Evolutionary conservation across 148 eudicot species (phyloP).

Genomic region (Hydrangea macrophylla): DNA sequence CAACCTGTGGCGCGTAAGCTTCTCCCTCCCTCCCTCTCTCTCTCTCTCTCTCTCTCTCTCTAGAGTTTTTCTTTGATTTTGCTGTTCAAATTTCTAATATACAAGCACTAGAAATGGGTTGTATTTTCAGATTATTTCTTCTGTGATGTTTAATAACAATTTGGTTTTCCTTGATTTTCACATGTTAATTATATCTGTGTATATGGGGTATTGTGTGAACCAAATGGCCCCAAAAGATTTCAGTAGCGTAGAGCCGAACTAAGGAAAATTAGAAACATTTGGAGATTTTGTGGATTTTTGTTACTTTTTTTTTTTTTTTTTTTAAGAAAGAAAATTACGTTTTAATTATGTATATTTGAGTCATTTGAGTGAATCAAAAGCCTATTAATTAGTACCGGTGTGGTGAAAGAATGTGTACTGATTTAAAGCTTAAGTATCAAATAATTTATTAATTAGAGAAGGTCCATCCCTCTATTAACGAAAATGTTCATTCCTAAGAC

Average conservation of each 20-base stretch:
- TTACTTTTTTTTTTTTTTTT: too few species aligned
- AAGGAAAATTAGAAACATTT: too few species aligned
- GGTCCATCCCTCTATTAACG: not conserved
- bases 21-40: too few species aligned
- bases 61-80: not conserved
- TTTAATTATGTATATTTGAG: not conserved
- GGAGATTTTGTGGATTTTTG: too few species aligned
- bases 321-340: too few species aligned
- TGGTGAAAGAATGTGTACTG: not conserved
- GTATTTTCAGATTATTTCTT: not conserved
- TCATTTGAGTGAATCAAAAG: not conserved
- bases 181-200: not conserved
- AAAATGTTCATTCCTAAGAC: not conserved
- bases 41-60: constrained; percentile 16
- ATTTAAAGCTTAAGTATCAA: not conserved
- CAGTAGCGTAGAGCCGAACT: too few species aligned
- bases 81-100: not conserved
- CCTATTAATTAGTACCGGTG: not conserved
- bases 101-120: not conserved
- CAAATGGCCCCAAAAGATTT: too few species aligned
- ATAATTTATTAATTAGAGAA: not conserved
- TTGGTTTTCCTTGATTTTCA: not conserved
- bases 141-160: not conserved
- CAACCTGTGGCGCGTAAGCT: constrained; percentile 62
- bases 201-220: not conserved